Percentiles rank a stretch among this genome's conserved stretches.
Evolutionary conservation across 192 early-diverging fungal species (phyloP).

Genomic region (Jimgerdemannia lactiflua): DNA sequence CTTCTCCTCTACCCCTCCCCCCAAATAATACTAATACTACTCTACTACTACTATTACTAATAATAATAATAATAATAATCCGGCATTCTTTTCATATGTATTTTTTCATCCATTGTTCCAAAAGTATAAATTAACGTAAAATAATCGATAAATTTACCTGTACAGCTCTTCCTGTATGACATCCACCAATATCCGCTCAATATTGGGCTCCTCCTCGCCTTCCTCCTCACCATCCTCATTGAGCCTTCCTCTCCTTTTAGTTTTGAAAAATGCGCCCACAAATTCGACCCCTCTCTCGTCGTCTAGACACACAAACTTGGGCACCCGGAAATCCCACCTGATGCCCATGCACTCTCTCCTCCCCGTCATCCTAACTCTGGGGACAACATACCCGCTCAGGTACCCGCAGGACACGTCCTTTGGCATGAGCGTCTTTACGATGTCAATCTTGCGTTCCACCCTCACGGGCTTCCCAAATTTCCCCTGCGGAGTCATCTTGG

Average conservation of each 20-base stretch:
- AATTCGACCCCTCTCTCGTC: conserved; percentile 13
- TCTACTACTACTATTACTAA: neutral
- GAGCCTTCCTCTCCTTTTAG: no score
- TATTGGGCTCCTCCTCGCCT: neutral
- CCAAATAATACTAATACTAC: neutral
- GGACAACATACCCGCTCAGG: conserved; percentile 20
- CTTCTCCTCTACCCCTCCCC: neutral
- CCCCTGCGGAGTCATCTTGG: conserved; percentile 13
- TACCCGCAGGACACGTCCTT: conserved; percentile 21
- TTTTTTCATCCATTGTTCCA: neutral
- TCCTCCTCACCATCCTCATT: neutral
- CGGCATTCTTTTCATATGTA: neutral
- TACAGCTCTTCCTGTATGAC: conserved; percentile 36
- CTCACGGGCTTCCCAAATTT: conserved; percentile 19
- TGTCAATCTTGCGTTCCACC: neutral
- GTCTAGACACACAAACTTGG: conserved; percentile 20
- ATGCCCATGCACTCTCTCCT: conserved; percentile 8
- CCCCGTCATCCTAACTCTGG: conserved; percentile 16
- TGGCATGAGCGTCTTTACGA: conserved; percentile 24
- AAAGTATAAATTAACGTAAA: neutral
- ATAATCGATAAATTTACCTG: conserved; percentile 7
- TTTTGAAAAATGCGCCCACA: conserved; percentile 14
- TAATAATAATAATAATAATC: conserved; percentile 3
- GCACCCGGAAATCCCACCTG: conserved; percentile 25
- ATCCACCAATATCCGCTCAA: conserved; percentile 21